These are phyloP conservation scores for Echites panduratus DNA, from an alignment of 257 asterid species.

Conservation along the genomic window DNA sequence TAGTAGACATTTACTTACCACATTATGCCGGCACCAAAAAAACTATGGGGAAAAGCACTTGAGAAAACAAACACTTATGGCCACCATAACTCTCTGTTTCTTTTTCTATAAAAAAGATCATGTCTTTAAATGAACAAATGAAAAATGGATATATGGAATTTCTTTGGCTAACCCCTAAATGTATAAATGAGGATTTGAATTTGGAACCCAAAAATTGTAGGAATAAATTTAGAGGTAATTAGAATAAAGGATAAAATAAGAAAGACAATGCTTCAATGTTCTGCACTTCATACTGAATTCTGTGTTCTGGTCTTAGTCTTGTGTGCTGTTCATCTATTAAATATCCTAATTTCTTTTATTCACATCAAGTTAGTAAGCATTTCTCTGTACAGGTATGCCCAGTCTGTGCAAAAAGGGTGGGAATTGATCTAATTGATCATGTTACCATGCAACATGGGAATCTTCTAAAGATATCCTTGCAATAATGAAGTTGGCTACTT, in stretches of 20 bases:
- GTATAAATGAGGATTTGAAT: not conserved
- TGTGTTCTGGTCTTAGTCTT: not conserved
- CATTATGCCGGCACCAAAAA: not conserved
- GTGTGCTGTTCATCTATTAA: not conserved
- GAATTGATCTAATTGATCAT: constrained; percentile 65
- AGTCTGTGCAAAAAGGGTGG: constrained; percentile 58
- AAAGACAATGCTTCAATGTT: too few relatives aligned
- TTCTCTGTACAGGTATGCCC: constrained; percentile 59
- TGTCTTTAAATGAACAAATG: not conserved
- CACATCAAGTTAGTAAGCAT: not conserved
- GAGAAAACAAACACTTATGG: not conserved
- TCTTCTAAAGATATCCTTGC: constrained; percentile 75
- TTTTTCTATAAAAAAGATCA: not conserved
- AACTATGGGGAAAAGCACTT: not conserved
- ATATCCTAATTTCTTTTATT: not conserved
- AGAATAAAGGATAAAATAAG: not conserved
- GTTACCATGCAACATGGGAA: constrained; percentile 65
- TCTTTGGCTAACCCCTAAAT: not conserved
- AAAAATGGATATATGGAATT: not conserved
- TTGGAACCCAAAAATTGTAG: not conserved
- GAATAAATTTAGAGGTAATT: not conserved
- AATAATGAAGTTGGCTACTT: not conserved
- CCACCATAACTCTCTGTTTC: not conserved
- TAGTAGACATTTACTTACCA: not conserved
- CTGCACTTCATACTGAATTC: too few relatives aligned